Percentiles rank a stretch among this genome's conserved stretches.
Evolutionary conservation across 495 filamentous ascomycete species (phyloP).

Genomic region (Cercophora newfieldiana): DNA sequence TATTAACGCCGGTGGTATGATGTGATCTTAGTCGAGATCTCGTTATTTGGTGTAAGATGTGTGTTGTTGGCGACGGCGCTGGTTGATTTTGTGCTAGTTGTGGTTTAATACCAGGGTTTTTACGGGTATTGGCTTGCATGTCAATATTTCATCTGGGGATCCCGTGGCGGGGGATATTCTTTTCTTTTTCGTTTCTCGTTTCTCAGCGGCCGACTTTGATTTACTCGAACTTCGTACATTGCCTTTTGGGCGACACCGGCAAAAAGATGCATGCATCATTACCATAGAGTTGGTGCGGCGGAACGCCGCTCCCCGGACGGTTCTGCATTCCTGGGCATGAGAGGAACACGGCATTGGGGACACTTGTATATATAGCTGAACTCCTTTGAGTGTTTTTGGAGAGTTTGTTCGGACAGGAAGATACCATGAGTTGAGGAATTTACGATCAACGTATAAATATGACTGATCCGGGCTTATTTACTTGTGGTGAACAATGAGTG

Average conservation of each 20-base stretch:
- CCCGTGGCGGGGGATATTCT: constrained; percentile 2
- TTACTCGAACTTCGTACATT: constrained; percentile 16
- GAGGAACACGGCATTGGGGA: constrained; percentile 9
- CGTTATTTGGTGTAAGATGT: constrained; percentile 18
- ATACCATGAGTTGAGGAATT: constrained; percentile 12
- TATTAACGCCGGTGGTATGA: constrained; percentile 46
- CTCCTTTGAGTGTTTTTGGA: constrained; percentile 13
- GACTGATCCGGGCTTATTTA: neutral
- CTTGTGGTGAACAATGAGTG: too few species aligned
- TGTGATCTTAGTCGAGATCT: constrained; percentile 19
- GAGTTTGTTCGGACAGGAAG: neutral
- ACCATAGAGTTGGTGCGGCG: constrained; percentile 17
- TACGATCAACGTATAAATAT: neutral
- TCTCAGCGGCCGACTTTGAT: constrained; percentile 12
- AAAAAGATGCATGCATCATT: constrained; percentile 23
- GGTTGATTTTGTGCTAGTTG: constrained; percentile 10
- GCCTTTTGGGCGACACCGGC: constrained; percentile 15
- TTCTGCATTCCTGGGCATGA: constrained; percentile 18
- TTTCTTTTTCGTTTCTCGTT: constrained; percentile 17
- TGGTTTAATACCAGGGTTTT: constrained; percentile 13
- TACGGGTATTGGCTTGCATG: neutral
- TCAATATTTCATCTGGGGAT: neutral
- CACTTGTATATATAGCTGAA: constrained; percentile 27
- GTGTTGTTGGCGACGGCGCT: constrained; percentile 18
- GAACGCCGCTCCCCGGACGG: constrained; percentile 4